Percentiles rank a stretch among this genome's conserved stretches.
phyloP scores from a whole-genome alignment of 805 yeast genomes.

The Alloascoidea hylecoeti region DNA sequence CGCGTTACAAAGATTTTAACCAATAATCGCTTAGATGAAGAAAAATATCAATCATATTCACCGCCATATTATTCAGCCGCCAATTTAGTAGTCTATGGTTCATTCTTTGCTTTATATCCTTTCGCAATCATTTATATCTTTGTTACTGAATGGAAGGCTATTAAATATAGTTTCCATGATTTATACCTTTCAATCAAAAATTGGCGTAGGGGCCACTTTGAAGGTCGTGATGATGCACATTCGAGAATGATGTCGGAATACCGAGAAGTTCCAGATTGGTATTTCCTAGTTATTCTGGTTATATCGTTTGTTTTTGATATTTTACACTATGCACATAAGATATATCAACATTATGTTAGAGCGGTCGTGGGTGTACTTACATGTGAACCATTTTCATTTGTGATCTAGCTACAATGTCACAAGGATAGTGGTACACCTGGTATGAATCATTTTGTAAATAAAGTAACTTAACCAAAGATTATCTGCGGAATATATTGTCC shows the following conservation, averaged over 20 bases:
- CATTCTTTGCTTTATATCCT: slow-evolving; percentile 41
- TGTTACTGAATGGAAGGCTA: slow-evolving; percentile 27
- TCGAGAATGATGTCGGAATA: slow-evolving; percentile 41
- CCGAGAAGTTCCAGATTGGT: slow-evolving; percentile 49
- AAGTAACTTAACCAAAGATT: no score
- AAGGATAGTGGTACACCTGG: no score
- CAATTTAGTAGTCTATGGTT: slow-evolving; percentile 42
- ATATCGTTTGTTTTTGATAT: slow-evolving; percentile 29
- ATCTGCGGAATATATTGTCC: no score
- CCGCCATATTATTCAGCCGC: slow-evolving; percentile 59
- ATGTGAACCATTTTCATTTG: no score
- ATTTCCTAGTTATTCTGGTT: slow-evolving; percentile 27
- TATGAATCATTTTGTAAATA: no score
- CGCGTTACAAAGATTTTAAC: slow-evolving; percentile 31
- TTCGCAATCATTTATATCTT: slow-evolving; percentile 35
- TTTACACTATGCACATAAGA: no score
- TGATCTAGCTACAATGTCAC: no score
- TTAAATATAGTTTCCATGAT: slow-evolving; percentile 1
- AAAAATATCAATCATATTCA: slow-evolving; percentile 35
- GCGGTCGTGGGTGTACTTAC: no score
- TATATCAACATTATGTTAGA: no score
- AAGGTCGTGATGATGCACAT: slow-evolving; percentile 33
- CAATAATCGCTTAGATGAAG: slow-evolving; percentile 30
- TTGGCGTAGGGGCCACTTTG: slow-evolving; percentile 18
- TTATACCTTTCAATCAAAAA: slow-evolving; percentile 23